Conservation (phyloP, 2,329 filamentous ascomycete species). For the Talaromyces sp. region DNA sequence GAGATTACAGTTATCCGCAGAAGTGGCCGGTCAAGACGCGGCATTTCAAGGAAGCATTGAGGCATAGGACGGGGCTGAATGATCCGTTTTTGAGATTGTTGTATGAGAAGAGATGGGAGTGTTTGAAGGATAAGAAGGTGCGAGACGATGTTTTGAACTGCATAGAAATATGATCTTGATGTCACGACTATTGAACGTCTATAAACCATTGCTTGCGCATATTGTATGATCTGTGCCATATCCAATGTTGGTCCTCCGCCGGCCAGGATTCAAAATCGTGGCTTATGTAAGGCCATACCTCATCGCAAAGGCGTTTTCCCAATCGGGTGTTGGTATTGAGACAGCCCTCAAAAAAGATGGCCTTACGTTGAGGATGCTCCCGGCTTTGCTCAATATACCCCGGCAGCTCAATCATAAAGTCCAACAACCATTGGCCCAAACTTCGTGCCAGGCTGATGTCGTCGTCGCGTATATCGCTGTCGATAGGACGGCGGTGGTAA, state of each 20-base stretch:
- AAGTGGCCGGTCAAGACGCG: conserved; percentile 33
- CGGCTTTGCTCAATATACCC: conserved; percentile 21
- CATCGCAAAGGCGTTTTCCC: conserved; percentile 24
- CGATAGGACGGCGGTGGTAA: neutral
- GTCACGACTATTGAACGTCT: neutral
- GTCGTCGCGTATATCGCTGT: neutral
- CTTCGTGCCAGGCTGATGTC: conserved; percentile 13
- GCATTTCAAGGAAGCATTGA: conserved; percentile 32
- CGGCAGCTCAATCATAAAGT: conserved; percentile 34
- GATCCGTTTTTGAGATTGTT: conserved; percentile 37
- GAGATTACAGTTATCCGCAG: conserved; percentile 30
- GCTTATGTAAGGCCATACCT: conserved; percentile 21
- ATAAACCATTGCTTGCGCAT: neutral
- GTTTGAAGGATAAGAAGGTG: neutral
- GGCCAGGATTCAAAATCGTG: neutral
- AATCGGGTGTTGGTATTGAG: conserved; percentile 23
- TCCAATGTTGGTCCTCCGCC: neutral
- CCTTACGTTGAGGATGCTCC: conserved; percentile 18
- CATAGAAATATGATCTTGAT: neutral
- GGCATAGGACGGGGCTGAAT: conserved; percentile 25
- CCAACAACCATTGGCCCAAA: conserved; percentile 35
- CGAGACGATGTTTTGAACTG: neutral
- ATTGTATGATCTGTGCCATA: neutral
- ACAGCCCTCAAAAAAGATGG: conserved; percentile 29
- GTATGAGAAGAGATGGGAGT: conserved; percentile 31